A percentile compares a stretch with the other conserved stretches of the same genome.
These are phyloP conservation scores for Fistulifera pelliculosa DNA, from an alignment of 108 stramenopile species.

Conservation along the genomic window DNA sequence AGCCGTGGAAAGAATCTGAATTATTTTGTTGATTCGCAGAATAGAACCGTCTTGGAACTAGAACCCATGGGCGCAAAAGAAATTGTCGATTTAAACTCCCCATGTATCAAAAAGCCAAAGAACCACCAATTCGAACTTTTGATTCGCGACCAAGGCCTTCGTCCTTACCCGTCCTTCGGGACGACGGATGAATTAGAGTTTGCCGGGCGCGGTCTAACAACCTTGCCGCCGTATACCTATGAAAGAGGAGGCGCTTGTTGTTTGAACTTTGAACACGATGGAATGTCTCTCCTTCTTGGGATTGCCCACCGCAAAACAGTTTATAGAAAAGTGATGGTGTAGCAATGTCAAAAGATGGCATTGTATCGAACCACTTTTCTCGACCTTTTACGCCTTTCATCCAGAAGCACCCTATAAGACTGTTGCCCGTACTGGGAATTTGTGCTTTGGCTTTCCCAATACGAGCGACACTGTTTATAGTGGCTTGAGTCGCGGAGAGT, in stretches of 20 bases:
- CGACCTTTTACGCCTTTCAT: constrained; percentile 8
- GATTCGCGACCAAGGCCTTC: not conserved
- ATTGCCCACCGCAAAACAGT: constrained; percentile 6
- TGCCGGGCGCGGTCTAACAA: constrained; percentile 5
- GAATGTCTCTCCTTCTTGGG: constrained; percentile 1
- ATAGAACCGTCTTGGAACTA: constrained; percentile 6
- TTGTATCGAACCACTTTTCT: constrained; percentile 1
- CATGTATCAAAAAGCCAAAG: not conserved
- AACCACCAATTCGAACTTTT: no score
- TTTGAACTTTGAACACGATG: not conserved
- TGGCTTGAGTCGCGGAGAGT: not conserved
- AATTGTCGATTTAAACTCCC: not conserved
- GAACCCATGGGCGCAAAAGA: constrained; percentile 4
- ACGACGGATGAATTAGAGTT: constrained; percentile 7
- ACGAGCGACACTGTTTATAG: constrained; percentile 1
- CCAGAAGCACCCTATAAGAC: constrained; percentile 1
- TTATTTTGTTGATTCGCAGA: constrained; percentile 8
- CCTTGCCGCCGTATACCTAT: not conserved
- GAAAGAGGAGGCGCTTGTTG: constrained; percentile 9
- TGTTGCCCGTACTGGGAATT: constrained; percentile 10
- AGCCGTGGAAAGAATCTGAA: constrained; percentile 3
- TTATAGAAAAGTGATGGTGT: not conserved
- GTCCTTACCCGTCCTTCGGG: constrained; percentile 4
- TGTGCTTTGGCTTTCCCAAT: constrained; percentile 12
- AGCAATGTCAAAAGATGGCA: not conserved